These are phyloP conservation scores for Hypoxylon subgilvum DNA, from an alignment of 495 filamentous ascomycete species.

Conservation along the genomic window DNA sequence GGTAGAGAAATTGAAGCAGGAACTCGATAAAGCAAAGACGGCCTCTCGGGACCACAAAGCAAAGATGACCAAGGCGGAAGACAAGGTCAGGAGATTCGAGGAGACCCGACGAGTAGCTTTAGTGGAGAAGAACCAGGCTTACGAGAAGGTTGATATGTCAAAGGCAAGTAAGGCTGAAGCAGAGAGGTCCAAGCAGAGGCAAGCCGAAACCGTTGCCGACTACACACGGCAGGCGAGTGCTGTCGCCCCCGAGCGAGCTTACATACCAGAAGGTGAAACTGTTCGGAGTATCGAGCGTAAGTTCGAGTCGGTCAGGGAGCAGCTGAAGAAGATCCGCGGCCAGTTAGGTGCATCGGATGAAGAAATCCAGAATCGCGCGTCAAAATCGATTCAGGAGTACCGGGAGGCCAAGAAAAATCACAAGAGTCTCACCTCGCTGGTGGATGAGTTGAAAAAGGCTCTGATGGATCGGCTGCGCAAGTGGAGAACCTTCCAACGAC, in stretches of 20 bases:
- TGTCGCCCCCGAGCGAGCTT: conserved; percentile 64
- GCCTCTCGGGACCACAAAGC: conserved; percentile 55
- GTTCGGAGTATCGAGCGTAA: conserved; percentile 66
- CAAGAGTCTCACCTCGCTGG: conserved; percentile 56
- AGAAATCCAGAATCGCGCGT: conserved; percentile 60
- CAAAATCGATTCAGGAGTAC: conserved; percentile 45
- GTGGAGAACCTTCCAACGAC: conserved; percentile 79
- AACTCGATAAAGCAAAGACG: conserved; percentile 38
- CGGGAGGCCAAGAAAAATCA: conserved; percentile 47
- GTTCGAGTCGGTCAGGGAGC: conserved; percentile 62
- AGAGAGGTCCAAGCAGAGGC: conserved; percentile 54
- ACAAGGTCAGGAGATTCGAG: conserved; percentile 57
- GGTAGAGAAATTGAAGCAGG: conserved; percentile 38
- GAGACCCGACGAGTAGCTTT: conserved; percentile 62
- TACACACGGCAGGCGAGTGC: conserved; percentile 63
- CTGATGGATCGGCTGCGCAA: conserved; percentile 72
- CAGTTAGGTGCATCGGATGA: conserved; percentile 67
- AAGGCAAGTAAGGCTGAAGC: conserved; percentile 54
- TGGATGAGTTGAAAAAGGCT: conserved; percentile 65
- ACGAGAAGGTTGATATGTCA: conserved; percentile 57
- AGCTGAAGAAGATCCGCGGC: conserved; percentile 61
- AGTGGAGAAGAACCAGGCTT: conserved; percentile 68
- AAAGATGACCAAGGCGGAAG: conserved; percentile 60
- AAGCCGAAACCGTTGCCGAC: conserved; percentile 54
- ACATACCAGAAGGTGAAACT: conserved; percentile 73